Evolutionary conservation across 2,329 filamentous ascomycete genomes (phyloP).

Genomic region (Ophiocordyceps polyrhachis-furcata): DNA sequence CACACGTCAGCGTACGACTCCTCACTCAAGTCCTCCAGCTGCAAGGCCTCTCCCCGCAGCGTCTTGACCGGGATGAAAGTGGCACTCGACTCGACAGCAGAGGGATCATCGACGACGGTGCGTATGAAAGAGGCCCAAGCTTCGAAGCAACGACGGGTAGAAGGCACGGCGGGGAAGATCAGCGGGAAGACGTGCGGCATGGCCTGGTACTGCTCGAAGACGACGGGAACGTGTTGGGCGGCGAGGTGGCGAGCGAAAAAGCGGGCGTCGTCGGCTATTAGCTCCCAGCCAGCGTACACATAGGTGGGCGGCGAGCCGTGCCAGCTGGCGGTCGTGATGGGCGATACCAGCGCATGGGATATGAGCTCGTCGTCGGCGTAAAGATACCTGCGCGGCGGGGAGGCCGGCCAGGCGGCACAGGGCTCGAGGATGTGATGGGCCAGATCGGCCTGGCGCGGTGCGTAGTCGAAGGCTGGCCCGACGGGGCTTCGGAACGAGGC

Average conservation of each 20-base stretch:
- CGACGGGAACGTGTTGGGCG: constrained; percentile 37
- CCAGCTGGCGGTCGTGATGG: constrained; percentile 43
- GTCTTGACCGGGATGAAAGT: constrained; percentile 30
- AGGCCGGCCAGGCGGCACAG: constrained; percentile 38
- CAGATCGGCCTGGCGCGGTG: constrained; percentile 29
- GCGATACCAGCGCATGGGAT: constrained; percentile 49
- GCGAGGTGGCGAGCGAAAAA: constrained; percentile 38
- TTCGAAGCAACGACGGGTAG: constrained; percentile 31
- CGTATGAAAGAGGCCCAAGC: constrained; percentile 38
- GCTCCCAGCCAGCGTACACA: constrained; percentile 51
- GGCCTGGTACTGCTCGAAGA: constrained; percentile 55
- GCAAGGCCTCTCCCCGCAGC: constrained; percentile 26
- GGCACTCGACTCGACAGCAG: constrained; percentile 19
- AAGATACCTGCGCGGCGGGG: constrained; percentile 31
- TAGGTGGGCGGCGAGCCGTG: constrained; percentile 44
- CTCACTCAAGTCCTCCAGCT: constrained; percentile 22
- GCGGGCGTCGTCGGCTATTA: constrained; percentile 47
- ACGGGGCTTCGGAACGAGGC: constrained; percentile 10
- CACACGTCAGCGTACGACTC: constrained; percentile 24
- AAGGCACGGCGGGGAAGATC: constrained; percentile 28
- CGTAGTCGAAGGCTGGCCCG: constrained; percentile 16
- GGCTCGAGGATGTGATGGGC: constrained; percentile 13
- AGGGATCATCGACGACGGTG: constrained; percentile 17
- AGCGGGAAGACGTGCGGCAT: constrained; percentile 64
- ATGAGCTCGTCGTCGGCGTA: constrained; percentile 36